Evolutionary conservation across 1,139 yeast genomes (phyloP).

Genomic region (Yamadazyma blattariae): DNA sequence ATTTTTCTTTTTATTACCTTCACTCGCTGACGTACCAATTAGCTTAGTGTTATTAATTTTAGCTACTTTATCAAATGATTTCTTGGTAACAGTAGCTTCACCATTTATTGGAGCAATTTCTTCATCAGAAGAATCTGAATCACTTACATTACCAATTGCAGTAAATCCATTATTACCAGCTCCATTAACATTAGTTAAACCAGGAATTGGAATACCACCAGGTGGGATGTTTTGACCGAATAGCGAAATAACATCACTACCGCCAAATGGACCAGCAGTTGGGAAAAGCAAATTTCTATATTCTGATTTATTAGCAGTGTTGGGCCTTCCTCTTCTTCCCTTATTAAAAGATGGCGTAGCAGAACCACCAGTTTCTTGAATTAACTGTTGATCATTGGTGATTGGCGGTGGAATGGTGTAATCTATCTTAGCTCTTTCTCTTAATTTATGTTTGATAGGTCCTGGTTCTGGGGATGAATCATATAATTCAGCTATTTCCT

Average conservation of each 20-base stretch:
- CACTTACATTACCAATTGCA: constrained; percentile 52
- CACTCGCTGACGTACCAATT: constrained; percentile 33
- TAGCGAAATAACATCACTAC: constrained; percentile 76
- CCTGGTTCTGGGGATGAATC: constrained; percentile 53
- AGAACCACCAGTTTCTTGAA: constrained; percentile 7
- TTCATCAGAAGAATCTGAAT: constrained; percentile 76
- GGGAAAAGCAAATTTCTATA: constrained; percentile 70
- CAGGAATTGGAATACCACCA: constrained; percentile 44
- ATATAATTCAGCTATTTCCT: constrained; percentile 51
- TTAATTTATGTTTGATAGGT: constrained; percentile 58
- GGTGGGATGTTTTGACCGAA: constrained; percentile 67
- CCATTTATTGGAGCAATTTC: constrained; percentile 43
- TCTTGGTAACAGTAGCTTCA: constrained; percentile 31
- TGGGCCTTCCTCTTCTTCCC: constrained; percentile 26
- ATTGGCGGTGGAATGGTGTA: constrained; percentile 89
- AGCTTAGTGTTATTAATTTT: constrained; percentile 25
- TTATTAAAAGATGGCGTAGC: constrained; percentile 13
- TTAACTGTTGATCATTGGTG: constrained; percentile 41
- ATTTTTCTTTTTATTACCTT: constrained; percentile 49
- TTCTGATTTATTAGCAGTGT: constrained; percentile 36
- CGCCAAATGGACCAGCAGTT: constrained; percentile 98
- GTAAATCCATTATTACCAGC: constrained; percentile 29
- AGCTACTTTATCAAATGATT: constrained; percentile 15
- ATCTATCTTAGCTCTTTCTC: constrained; percentile 74
- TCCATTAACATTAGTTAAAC: constrained; percentile 18